phyloP scores from a whole-genome alignment of 768 basidiomycete genomes.

The Kwoniella sp. region DNA sequence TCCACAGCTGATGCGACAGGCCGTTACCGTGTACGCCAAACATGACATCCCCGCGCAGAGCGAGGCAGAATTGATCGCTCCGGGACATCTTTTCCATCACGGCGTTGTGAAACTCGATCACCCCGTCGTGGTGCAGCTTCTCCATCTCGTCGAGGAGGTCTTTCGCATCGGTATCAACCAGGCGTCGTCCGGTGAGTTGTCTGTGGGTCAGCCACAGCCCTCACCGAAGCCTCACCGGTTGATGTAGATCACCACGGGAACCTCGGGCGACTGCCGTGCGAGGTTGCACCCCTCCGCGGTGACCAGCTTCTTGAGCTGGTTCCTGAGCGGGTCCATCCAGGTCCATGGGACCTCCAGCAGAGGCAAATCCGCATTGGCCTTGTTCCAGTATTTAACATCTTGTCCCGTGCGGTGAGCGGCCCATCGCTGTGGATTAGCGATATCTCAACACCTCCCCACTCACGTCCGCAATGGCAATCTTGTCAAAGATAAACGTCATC shows the following conservation, averaged over 20 bases:
- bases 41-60: constrained; percentile 16
- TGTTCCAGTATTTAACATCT: constrained; percentile 19
- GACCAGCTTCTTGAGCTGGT: constrained; percentile 12
- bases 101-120: constrained; percentile 20
- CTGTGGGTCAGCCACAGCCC: not conserved
- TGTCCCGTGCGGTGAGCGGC: constrained; percentile 9
- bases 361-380: constrained; percentile 21
- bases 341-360: not conserved
- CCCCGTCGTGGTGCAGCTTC: constrained; percentile 14
- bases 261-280: not conserved
- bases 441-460: not conserved
- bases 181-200: constrained; percentile 13
- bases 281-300: constrained; percentile 3
- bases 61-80: constrained; percentile 19
- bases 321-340: constrained; percentile 21
- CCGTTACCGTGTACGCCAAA: constrained; percentile 34
- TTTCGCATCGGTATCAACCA: constrained; percentile 13
- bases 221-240: constrained; percentile 21
- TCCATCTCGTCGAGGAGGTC: constrained; percentile 13
- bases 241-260: constrained; percentile 22
- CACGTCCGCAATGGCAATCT: constrained; percentile 20
- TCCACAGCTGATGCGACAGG: constrained; percentile 27
- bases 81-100: constrained; percentile 17
- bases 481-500: constrained; percentile 19
- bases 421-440: constrained; percentile 16